Percentiles rank a stretch among this genome's conserved stretches.
Conservation (phyloP, 768 basidiomycete genomes). For the Tricholoma saponaceum region DNA sequence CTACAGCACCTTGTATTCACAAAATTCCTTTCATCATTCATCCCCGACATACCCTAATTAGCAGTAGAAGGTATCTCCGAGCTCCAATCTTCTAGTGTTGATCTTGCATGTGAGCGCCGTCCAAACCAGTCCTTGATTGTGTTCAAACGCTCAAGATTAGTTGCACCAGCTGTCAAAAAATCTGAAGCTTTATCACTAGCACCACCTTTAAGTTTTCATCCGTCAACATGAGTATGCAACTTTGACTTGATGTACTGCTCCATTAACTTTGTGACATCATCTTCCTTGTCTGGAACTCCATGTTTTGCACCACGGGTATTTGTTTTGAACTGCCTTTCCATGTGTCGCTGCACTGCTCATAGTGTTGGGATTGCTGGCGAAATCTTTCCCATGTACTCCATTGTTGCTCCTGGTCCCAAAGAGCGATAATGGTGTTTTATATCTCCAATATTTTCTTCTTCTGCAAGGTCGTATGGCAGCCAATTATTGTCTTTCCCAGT, state of each 20-base stretch:
- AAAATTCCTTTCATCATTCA: no score
- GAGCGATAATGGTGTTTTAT: slow-evolving; percentile 20
- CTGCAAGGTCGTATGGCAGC: not conserved
- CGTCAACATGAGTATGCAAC: not conserved
- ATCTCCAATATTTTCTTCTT: not conserved
- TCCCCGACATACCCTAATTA: no score
- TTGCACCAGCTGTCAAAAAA: not conserved
- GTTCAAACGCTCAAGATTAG: not conserved
- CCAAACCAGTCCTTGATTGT: not conserved
- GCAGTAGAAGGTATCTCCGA: no score
- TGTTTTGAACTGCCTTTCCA: slow-evolving; percentile 25
- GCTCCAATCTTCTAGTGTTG: slow-evolving; percentile 6
- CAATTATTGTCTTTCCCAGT: not conserved
- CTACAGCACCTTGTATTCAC: no score
- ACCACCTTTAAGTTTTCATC: not conserved
- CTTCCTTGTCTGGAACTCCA: slow-evolving; percentile 17
- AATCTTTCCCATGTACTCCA: slow-evolving; percentile 27
- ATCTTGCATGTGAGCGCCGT: not conserved
- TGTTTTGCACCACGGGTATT: slow-evolving; percentile 21
- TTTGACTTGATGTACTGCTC: not conserved
- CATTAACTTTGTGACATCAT: slow-evolving; percentile 10
- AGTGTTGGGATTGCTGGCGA: slow-evolving; percentile 30
- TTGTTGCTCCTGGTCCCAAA: slow-evolving; percentile 27
- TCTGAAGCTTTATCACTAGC: not conserved
- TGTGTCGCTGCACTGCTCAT: slow-evolving; percentile 14